Percentiles rank a stretch among this genome's conserved stretches.
These are phyloP conservation scores for Porodaedalea pini DNA, from an alignment of 1,284 basidiomycete species.

Conservation along the genomic window DNA sequence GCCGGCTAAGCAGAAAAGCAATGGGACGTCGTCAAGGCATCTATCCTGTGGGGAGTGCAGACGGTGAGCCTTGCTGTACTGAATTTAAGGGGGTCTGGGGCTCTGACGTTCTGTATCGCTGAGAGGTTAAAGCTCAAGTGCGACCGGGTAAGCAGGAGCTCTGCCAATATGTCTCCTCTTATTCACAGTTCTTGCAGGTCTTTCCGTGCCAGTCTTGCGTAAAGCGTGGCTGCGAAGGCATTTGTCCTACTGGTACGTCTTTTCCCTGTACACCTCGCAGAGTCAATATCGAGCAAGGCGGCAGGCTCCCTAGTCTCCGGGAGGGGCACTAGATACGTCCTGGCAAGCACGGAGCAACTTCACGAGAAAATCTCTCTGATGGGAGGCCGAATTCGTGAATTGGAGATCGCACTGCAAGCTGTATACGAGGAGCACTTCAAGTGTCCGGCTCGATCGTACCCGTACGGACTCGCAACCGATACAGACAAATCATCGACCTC, in stretches of 20 bases:
- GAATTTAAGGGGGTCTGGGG: background rate
- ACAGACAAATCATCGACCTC: background rate
- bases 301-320: background rate
- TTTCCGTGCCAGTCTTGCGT: constrained; percentile 10
- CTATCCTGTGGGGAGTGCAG: background rate
- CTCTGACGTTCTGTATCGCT: too few species aligned
- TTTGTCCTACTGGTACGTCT: constrained; percentile 4
- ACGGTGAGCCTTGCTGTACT: background rate
- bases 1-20: background rate
- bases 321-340: constrained; percentile 19
- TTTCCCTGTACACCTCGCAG: background rate
- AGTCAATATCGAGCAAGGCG: background rate
- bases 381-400: constrained; percentile 15
- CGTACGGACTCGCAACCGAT: background rate
- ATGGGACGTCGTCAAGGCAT: background rate
- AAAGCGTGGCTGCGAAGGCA: constrained; percentile 1
- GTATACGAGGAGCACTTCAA: background rate
- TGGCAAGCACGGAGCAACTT: constrained; percentile 24
- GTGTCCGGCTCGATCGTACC: background rate
- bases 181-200: too few species aligned
- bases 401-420: background rate
- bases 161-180: too few species aligned
- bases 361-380: constrained; percentile 22
- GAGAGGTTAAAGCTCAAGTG: constrained; percentile 5
- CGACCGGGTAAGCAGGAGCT: too few species aligned